Percentiles rank a stretch among this genome's conserved stretches.
These are phyloP conservation scores for Colletotrichum eleusines DNA, from an alignment of 2,329 filamentous ascomycete species.

Conservation along the genomic window DNA sequence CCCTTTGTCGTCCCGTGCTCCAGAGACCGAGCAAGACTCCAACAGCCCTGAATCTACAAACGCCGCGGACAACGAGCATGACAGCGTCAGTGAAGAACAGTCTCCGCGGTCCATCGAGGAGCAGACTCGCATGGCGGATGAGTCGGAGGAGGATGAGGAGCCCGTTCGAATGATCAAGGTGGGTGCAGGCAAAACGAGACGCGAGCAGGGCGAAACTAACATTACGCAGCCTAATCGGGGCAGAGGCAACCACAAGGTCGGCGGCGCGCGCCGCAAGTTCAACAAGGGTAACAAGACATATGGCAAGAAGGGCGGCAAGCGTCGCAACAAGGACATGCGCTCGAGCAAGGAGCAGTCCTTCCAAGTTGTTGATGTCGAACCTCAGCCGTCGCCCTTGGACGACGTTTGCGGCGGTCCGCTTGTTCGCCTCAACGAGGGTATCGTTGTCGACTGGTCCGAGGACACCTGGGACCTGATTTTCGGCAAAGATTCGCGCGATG, in stretches of 20 bases:
- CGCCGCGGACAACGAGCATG: constrained; percentile 63
- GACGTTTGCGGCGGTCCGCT: constrained; percentile 67
- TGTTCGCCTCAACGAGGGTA: constrained; percentile 83
- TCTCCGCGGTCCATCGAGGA: constrained; percentile 44
- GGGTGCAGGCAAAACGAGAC: constrained; percentile 33
- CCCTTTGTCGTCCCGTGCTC: constrained; percentile 60
- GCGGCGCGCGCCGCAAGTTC: constrained; percentile 60
- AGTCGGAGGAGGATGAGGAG: constrained; percentile 69
- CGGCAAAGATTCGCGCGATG: constrained; percentile 53
- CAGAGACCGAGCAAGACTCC: constrained; percentile 57
- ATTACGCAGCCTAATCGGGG: constrained; percentile 36
- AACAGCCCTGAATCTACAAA: constrained; percentile 63
- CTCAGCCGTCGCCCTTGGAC: constrained; percentile 42
- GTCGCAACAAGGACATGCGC: constrained; percentile 57
- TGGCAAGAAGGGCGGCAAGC: constrained; percentile 63
- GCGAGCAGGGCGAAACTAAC: constrained; percentile 11
- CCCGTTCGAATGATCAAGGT: constrained; percentile 52
- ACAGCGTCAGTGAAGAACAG: constrained; percentile 65
- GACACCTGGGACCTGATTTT: constrained; percentile 81
- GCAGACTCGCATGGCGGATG: constrained; percentile 69
- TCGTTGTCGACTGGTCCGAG: constrained; percentile 87
- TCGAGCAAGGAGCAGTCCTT: constrained; percentile 52
- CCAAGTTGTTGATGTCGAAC: constrained; percentile 47
- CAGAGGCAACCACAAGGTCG: constrained; percentile 37
- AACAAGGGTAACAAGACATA: constrained; percentile 59